Conservation (phyloP, 768 basidiomycete genomes). For the Pleurotus pulmonarius region DNA sequence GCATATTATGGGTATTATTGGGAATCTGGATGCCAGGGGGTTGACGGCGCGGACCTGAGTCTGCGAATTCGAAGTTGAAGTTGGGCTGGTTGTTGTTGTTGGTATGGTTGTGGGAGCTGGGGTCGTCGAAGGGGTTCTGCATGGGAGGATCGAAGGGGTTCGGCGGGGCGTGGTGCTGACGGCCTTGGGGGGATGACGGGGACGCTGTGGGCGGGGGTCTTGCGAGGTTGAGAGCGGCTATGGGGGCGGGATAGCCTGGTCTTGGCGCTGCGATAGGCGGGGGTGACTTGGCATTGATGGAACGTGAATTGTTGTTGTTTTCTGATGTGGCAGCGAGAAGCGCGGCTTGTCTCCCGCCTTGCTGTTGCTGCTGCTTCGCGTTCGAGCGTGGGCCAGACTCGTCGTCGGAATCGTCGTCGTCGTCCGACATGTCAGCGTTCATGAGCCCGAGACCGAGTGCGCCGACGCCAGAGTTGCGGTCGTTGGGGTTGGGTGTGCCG, state of each 20-base stretch:
- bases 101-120: no score
- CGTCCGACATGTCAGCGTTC: slow-evolving; percentile 38
- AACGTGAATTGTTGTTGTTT: slow-evolving; percentile 7
- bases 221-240: slow-evolving; percentile 59
- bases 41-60: background rate
- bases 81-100: background rate
- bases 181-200: slow-evolving; percentile 32
- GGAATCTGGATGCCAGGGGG: slow-evolving; percentile 11
- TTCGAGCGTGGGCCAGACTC: slow-evolving; percentile 10
- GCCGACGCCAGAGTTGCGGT: slow-evolving; percentile 51
- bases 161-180: slow-evolving; percentile 17
- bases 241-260: slow-evolving; percentile 71
- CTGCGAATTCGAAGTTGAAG: slow-evolving; percentile 7
- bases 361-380: no score
- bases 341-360: slow-evolving; percentile 32
- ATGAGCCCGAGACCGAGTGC: slow-evolving; percentile 48
- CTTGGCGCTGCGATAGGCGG: slow-evolving; percentile 59
- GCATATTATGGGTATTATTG: slow-evolving; percentile 9
- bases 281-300: slow-evolving; percentile 13
- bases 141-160: slow-evolving; percentile 14
- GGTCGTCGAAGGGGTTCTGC: slow-evolving; percentile 23
- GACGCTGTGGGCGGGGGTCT: slow-evolving; percentile 40
- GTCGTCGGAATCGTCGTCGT: slow-evolving; percentile 37
- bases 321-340: slow-evolving; percentile 17
- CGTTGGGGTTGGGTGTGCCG: slow-evolving; percentile 17